phyloP scores from a whole-genome alignment of 371 early-diverging fungal genomes.

The Dichotomocladium elegans region DNA sequence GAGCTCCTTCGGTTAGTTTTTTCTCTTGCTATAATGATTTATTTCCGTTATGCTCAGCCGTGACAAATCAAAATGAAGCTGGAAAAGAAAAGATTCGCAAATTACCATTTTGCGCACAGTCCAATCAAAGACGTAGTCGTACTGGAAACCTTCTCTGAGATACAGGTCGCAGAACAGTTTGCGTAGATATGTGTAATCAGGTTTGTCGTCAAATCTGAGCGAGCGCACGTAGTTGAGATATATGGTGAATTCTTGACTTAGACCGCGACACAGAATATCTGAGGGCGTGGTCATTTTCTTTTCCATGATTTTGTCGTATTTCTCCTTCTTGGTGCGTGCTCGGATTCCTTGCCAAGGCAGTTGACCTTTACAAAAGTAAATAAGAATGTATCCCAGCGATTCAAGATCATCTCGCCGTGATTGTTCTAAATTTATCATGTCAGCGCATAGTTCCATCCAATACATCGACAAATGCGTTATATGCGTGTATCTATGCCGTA shows the following conservation, averaged over 20 bases:
- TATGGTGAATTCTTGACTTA: slow-evolving; percentile 94
- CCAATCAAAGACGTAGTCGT: slow-evolving; percentile 99
- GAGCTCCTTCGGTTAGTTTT: slow-evolving; percentile 13
- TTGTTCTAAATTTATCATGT: slow-evolving; percentile 71
- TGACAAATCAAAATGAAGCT: neutral
- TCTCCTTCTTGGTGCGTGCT: slow-evolving; percentile 97
- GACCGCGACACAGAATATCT: slow-evolving; percentile 92
- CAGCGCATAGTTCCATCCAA: neutral
- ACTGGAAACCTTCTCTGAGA: slow-evolving; percentile 91
- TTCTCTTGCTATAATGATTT: slow-evolving; percentile 14
- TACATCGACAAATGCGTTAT: no score
- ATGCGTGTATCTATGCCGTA: slow-evolving; percentile 29
- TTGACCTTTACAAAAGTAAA: slow-evolving; percentile 98
- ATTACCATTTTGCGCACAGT: slow-evolving; percentile 59
- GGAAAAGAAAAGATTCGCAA: neutral
- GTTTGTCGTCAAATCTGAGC: slow-evolving; percentile 98
- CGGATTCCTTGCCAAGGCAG: slow-evolving; percentile 99
- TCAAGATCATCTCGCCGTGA: slow-evolving; percentile 99
- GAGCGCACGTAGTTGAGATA: slow-evolving; percentile 97
- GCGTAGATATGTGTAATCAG: slow-evolving; percentile 97
- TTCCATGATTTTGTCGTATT: slow-evolving; percentile 99
- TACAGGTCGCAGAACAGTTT: slow-evolving; percentile 95
- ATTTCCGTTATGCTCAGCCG: neutral
- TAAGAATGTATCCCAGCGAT: slow-evolving; percentile 97
- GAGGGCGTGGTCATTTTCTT: slow-evolving; percentile 99